Percentiles rank a stretch among this genome's conserved stretches.
phyloP scores from a whole-genome alignment of 2,329 filamentous ascomycete species.

The Venturiaceae sp. region DNA sequence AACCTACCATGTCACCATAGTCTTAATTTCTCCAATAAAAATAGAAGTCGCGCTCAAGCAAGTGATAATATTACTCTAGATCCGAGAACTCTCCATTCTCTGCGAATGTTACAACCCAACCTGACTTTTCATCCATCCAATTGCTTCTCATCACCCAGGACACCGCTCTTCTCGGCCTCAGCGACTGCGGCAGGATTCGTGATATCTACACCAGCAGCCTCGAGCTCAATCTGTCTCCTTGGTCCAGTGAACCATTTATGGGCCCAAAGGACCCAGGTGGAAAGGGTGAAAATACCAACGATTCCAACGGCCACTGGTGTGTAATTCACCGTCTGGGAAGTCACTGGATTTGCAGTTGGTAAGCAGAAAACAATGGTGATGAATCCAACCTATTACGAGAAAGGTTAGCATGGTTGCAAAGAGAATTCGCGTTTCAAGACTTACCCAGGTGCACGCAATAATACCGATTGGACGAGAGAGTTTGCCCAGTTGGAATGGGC shows the following conservation, averaged over 20 bases:
- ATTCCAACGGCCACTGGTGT: slow-evolving; percentile 51
- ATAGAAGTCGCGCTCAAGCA: too few relatives aligned
- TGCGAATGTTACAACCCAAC: too few relatives aligned
- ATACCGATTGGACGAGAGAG: slow-evolving; percentile 38
- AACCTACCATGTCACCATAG: too few relatives aligned
- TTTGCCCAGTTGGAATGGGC: slow-evolving; percentile 43
- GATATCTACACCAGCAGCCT: slow-evolving; percentile 38
- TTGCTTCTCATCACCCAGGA: not conserved
- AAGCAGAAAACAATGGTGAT: slow-evolving; percentile 50
- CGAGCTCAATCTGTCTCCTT: slow-evolving; percentile 41
- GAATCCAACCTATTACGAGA: slow-evolving; percentile 24
- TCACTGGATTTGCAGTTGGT: slow-evolving; percentile 45
- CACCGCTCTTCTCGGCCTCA: slow-evolving; percentile 22
- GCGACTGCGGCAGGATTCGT: slow-evolving; percentile 36
- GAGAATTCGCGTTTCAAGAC: slow-evolving; percentile 17
- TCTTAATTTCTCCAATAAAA: too few relatives aligned
- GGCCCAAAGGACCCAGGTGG: slow-evolving; percentile 44
- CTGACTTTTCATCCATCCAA: not conserved
- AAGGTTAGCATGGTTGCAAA: too few relatives aligned
- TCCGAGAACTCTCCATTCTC: too few relatives aligned
- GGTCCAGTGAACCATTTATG: slow-evolving; percentile 47
- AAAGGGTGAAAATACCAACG: slow-evolving; percentile 37
- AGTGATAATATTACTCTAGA: too few relatives aligned
- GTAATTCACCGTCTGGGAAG: slow-evolving; percentile 49
- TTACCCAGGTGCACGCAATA: slow-evolving; percentile 36